Base-by-base conservation (phyloP, 805 yeast genomes). In the Wickerhamiella parazyma region DNA sequence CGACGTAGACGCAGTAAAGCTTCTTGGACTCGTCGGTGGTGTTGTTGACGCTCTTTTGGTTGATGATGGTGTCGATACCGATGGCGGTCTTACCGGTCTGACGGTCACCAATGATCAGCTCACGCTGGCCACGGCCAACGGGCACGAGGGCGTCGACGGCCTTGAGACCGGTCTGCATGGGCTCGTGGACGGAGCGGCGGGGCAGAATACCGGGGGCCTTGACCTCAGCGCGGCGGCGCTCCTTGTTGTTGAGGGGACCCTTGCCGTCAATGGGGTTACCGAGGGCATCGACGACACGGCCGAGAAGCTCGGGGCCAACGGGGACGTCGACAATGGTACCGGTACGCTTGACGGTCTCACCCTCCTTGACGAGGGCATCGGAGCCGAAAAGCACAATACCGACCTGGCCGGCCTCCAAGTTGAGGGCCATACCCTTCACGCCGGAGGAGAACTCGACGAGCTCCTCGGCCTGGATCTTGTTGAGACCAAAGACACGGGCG, bases 141-240 rank as follows among this genome's bases (percentile, higher is more conserved):
- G 98, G 98, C 70, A 91, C 99, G 63, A 91, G 80, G 66, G 98
- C 89, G 68, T 91, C 99, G 60, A 91, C 95, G 53, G 96, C 80
- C 77, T 91, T 91, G 66, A 91, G 80, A 80, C 98, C 99, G 63
- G 98, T 89, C 76, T 91, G 98, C 81, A 91, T 91, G 68, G 99
- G 98, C 78, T 91, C 98, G 75, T 68, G 78, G 58, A 91, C 99
- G 51, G 96, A 85, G 64, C 80, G 83, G 79, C 99, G 89, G 75
- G 98, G 98, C 70, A 91, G 78, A 64, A 91, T 91, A 79, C 99
- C 99, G 71, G 98, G 99, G 60, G 98, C 99, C 77, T 91, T 91
- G 60, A 89, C 82, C 78, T 91, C 95, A 60, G 97, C 97, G 78
- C 94, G 84, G 64, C 93, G 72, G 61, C 78, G 71, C 62, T 78